These are phyloP conservation scores for Lactarius hengduanensis DNA, from an alignment of 768 basidiomycete species.

Conservation along the genomic window DNA sequence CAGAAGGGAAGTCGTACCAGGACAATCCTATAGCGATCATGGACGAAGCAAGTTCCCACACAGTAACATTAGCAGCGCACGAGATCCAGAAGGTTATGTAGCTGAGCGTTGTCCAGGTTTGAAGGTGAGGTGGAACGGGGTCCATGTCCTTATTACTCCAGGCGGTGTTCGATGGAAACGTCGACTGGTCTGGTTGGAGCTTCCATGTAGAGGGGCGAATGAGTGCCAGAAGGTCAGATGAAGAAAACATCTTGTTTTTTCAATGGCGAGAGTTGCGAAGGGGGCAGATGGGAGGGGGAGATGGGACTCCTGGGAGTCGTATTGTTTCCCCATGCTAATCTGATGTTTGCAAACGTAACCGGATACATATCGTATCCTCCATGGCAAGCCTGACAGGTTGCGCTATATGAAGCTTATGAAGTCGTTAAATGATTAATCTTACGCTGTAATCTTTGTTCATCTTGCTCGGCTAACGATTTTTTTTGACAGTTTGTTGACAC, in stretches of 20 bases:
- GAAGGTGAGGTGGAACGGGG: constrained; percentile 55
- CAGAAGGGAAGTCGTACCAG: constrained; percentile 45
- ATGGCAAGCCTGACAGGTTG: no score
- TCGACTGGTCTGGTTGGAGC: constrained; percentile 50
- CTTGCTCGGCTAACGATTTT: no score
- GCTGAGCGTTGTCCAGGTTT: constrained; percentile 70
- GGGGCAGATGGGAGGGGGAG: background rate
- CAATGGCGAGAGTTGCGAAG: background rate
- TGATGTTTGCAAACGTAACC: background rate
- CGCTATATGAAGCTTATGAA: no score
- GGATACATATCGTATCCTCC: background rate
- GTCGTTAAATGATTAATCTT: no score
- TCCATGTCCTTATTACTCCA: constrained; percentile 81
- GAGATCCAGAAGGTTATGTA: constrained; percentile 61
- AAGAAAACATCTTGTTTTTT: background rate
- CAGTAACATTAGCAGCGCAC: constrained; percentile 33
- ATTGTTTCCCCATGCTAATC: background rate
- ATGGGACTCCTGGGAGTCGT: background rate
- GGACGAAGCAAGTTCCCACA: constrained; percentile 64
- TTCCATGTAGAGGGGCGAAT: constrained; percentile 43
- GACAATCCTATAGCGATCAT: constrained; percentile 76
- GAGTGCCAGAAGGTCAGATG: background rate
- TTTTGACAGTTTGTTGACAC: no score
- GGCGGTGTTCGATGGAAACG: constrained; percentile 54
- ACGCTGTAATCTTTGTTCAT: no score